A percentile compares a stretch with the other conserved stretches of the same genome.
Evolutionary conservation across 1,284 basidiomycete species (phyloP).

Genomic region (Ustilago xerochloae): DNA sequence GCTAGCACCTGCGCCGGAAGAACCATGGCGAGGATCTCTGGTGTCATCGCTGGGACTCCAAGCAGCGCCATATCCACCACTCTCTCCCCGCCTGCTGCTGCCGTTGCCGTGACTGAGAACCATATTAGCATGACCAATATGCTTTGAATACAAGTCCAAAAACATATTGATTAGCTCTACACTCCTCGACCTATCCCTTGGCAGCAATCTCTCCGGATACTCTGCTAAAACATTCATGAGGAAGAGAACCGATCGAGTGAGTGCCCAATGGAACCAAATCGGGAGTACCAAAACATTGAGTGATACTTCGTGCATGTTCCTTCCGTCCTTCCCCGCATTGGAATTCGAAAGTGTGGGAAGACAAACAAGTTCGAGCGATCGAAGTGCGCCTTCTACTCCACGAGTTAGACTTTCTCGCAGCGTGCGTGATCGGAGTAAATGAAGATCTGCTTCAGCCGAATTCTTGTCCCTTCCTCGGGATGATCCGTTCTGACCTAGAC

Average conservation of each 20-base stretch:
- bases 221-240: slow-evolving; percentile 40
- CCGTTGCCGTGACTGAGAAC: slow-evolving; percentile 28
- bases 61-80: background rate
- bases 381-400: slow-evolving; percentile 27
- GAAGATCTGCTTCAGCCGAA: slow-evolving; percentile 20
- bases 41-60: slow-evolving; percentile 18
- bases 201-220: slow-evolving; percentile 31
- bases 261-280: slow-evolving; percentile 44
- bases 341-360: slow-evolving; percentile 3
- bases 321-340: background rate
- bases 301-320: slow-evolving; percentile 7
- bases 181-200: slow-evolving; percentile 22
- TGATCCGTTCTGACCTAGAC: slow-evolving; percentile 13
- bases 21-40: background rate
- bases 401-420: slow-evolving; percentile 24
- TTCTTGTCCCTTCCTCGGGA: slow-evolving; percentile 9
- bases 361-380: slow-evolving; percentile 31
- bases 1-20: background rate
- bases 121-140: slow-evolving; percentile 41
- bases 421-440: slow-evolving; percentile 13
- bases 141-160: slow-evolving; percentile 37
- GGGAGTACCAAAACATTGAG: slow-evolving; percentile 35
- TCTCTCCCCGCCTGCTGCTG: background rate
- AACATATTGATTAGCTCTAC: slow-evolving; percentile 34
- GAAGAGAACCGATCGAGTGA: slow-evolving; percentile 30